phyloP scores from a whole-genome alignment of 495 filamentous ascomycete species.

The Lichenothelia convexa region DNA sequence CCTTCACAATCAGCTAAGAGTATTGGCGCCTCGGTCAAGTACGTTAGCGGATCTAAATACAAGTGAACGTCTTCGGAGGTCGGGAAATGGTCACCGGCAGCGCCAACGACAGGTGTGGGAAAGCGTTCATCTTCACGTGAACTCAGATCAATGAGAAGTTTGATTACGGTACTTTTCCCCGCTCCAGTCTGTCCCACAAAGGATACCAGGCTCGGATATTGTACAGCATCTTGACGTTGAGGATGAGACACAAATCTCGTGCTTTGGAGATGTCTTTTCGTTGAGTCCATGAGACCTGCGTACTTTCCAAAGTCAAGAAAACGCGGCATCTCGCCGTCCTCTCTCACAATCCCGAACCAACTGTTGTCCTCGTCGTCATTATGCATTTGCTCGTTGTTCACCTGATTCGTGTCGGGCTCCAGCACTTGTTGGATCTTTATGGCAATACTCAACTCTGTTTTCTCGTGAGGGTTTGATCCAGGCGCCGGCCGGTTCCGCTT shows the following conservation, averaged over 20 bases:
- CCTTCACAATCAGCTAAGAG: constrained; percentile 43
- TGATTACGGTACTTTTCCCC: constrained; percentile 40
- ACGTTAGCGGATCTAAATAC: constrained; percentile 38
- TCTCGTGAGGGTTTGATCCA: constrained; percentile 8
- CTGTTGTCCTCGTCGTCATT: constrained; percentile 10
- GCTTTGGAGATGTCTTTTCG: background rate
- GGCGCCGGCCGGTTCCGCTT: background rate
- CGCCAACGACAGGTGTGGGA: constrained; percentile 21
- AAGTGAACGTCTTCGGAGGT: constrained; percentile 48
- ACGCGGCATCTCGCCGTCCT: constrained; percentile 6
- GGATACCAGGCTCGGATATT: constrained; percentile 23
- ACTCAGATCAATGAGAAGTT: constrained; percentile 28
- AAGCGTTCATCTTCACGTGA: constrained; percentile 9
- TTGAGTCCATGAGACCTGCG: constrained; percentile 9
- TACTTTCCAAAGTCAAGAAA: constrained; percentile 13
- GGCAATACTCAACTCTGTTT: constrained; percentile 4
- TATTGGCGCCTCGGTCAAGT: constrained; percentile 24
- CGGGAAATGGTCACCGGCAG: constrained; percentile 25
- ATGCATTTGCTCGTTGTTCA: constrained; percentile 6
- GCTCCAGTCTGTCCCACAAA: constrained; percentile 31
- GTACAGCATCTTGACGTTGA: constrained; percentile 3
- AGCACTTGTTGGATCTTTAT: background rate
- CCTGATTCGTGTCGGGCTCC: constrained; percentile 3
- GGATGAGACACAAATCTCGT: background rate
- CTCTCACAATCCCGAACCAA: constrained; percentile 12